A percentile compares a stretch with the other conserved stretches of the same genome.
These are phyloP conservation scores for Zelonia costaricensis DNA, from an alignment of 208 protist species.

Conservation along the genomic window DNA sequence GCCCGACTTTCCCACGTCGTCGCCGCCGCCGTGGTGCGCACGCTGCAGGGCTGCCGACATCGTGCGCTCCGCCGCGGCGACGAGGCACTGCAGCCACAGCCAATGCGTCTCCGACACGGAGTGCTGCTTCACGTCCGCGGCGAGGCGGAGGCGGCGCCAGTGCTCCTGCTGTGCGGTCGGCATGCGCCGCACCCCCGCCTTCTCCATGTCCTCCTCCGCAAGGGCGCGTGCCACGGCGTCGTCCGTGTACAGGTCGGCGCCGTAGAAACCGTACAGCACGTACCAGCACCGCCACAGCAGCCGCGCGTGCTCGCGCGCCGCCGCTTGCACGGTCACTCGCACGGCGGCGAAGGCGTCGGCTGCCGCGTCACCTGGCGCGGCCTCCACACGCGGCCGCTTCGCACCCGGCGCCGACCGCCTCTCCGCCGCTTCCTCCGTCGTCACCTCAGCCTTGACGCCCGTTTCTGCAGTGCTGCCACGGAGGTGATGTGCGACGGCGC, in stretches of 20 bases:
- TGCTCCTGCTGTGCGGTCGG: constrained; percentile 14
- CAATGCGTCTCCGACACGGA: constrained; percentile 31
- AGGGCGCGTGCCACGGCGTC: constrained; percentile 7
- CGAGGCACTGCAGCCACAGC: constrained; percentile 9
- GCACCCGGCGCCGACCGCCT: neutral
- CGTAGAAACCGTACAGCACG: constrained; percentile 23
- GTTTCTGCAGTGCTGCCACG: neutral
- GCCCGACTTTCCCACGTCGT: too few species aligned
- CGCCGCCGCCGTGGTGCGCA: neutral
- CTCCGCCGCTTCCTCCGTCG: neutral
- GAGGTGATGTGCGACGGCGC: neutral
- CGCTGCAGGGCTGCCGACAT: neutral
- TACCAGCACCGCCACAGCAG: constrained; percentile 28
- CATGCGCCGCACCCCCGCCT: constrained; percentile 15
- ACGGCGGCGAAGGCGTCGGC: constrained; percentile 2
- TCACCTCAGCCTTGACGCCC: neutral
- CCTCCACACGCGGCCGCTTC: constrained; percentile 4
- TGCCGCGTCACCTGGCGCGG: neutral
- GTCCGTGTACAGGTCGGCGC: constrained; percentile 21
- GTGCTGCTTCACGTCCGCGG: constrained; percentile 9
- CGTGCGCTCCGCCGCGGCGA: constrained; percentile 13
- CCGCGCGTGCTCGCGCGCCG: constrained; percentile 9
- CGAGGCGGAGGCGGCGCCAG: constrained; percentile 6
- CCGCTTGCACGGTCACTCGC: neutral
- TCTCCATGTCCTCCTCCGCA: constrained; percentile 11